Conservation (phyloP, 352 stramenopile genomes). For the Sclerospora graminicola region DNA sequence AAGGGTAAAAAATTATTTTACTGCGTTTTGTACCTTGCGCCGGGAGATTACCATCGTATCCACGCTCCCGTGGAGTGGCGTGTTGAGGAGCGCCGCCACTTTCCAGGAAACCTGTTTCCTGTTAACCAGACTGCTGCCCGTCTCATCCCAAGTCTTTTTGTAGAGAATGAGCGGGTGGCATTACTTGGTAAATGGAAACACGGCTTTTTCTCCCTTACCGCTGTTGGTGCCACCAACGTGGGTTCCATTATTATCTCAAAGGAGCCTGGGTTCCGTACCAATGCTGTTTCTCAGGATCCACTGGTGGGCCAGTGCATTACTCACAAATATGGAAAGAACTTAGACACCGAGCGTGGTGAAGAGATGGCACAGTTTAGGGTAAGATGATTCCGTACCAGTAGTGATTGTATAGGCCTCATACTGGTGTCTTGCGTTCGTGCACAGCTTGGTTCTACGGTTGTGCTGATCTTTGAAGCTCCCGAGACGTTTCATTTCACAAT, state of each 20-base stretch:
- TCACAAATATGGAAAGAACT: constrained; percentile 32
- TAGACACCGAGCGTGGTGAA: constrained; percentile 37
- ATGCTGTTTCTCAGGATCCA: constrained; percentile 43
- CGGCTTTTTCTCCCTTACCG: constrained; percentile 76
- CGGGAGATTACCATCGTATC: constrained; percentile 84
- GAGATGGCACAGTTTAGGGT: constrained; percentile 80
- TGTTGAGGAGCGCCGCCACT: constrained; percentile 65
- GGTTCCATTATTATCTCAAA: constrained; percentile 70
- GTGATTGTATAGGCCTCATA: not conserved
- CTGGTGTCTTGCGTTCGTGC: constrained; percentile 4
- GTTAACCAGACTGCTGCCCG: constrained; percentile 56
- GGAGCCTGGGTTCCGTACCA: constrained; percentile 58
- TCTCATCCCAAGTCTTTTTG: constrained; percentile 71
- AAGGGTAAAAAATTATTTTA: constrained; percentile 58
- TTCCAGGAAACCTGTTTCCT: constrained; percentile 74
- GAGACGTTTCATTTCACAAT: constrained; percentile 70
- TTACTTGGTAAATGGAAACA: constrained; percentile 66
- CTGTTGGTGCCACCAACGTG: constrained; percentile 81
- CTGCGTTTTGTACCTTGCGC: constrained; percentile 76
- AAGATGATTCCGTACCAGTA: not conserved
- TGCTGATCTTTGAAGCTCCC: constrained; percentile 77
- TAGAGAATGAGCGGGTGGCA: constrained; percentile 75
- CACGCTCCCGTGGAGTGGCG: constrained; percentile 73
- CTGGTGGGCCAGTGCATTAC: constrained; percentile 43
- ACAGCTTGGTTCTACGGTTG: constrained; percentile 74